These are phyloP conservation scores for Smithsoniella earleae DNA, from an alignment of 163 green algal genomes.

Conservation along the genomic window DNA sequence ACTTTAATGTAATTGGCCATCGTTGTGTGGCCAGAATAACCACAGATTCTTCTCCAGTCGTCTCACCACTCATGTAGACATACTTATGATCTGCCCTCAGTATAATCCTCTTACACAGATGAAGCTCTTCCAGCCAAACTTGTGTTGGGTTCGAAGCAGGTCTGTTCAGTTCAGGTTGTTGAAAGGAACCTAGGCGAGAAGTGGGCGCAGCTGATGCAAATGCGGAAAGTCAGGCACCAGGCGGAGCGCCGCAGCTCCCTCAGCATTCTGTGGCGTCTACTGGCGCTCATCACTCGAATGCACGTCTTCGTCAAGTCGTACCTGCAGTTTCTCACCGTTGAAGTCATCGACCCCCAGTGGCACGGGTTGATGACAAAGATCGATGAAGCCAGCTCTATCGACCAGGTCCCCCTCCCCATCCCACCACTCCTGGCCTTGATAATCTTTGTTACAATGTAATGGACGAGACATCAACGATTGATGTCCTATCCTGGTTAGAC, in stretches of 20 bases:
- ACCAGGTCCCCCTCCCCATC: slow-evolving; percentile 9
- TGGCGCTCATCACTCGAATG: slow-evolving; percentile 13
- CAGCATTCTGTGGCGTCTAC: slow-evolving; percentile 1
- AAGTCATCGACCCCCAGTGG: slow-evolving; percentile 29
- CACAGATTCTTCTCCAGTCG: too few species aligned
- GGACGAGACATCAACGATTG: not conserved
- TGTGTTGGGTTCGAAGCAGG: too few species aligned
- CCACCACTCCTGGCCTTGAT: too few species aligned
- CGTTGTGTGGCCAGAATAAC: too few species aligned
- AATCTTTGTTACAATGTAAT: too few species aligned
- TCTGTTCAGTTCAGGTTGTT: slow-evolving; percentile 23
- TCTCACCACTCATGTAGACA: too few species aligned
- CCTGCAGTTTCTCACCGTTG: slow-evolving; percentile 24
- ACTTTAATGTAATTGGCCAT: too few species aligned
- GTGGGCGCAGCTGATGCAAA: slow-evolving; percentile 6
- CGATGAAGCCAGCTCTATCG: not conserved
- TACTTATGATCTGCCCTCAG: too few species aligned
- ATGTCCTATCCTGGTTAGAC: too few species aligned
- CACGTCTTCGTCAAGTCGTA: not conserved
- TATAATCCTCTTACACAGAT: too few species aligned
- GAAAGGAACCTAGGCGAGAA: slow-evolving; percentile 16
- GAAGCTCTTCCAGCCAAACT: too few species aligned
- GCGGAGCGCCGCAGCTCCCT: not conserved
- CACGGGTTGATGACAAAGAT: slow-evolving; percentile 25
- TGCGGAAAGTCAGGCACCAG: not conserved